phyloP scores from a whole-genome alignment of 108 stramenopile species.

The Cyclotella kingstonii region DNA sequence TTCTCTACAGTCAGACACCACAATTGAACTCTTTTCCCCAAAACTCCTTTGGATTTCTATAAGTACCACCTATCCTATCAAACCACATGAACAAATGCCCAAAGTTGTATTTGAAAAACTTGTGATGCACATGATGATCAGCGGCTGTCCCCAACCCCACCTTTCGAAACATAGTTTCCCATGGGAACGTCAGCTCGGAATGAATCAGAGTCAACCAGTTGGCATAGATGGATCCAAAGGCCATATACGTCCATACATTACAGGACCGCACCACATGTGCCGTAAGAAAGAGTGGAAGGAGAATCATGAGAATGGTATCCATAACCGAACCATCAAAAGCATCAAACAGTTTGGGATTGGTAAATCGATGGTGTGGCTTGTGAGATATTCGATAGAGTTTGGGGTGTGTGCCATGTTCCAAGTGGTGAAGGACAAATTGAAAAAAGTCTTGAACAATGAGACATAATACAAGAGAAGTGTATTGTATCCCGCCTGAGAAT shows the following conservation, averaged over 20 bases:
- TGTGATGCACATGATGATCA: conserved; percentile 97
- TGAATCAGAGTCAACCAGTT: conserved; percentile 92
- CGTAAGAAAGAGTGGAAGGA: conserved; percentile 83
- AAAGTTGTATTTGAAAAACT: conserved; percentile 92
- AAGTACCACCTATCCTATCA: conserved; percentile 82
- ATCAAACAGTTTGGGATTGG: conserved; percentile 92
- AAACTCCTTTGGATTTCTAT: conserved; percentile 64
- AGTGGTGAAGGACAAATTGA: conserved; percentile 79
- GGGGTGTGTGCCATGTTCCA: conserved; percentile 82
- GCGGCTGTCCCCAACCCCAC: conserved; percentile 87
- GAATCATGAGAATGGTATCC: conserved; percentile 90
- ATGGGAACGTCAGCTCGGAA: conserved; percentile 82
- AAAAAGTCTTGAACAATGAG: conserved; percentile 84
- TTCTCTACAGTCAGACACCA: conserved; percentile 56
- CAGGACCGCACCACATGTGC: conserved; percentile 70
- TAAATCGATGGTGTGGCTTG: conserved; percentile 94
- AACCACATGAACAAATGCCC: conserved; percentile 96
- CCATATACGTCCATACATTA: conserved; percentile 97
- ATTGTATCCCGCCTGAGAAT: conserved; percentile 82
- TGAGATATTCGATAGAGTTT: conserved; percentile 84
- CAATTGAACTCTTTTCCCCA: conserved; percentile 67
- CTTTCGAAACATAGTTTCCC: conserved; percentile 66
- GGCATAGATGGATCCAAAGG: conserved; percentile 87
- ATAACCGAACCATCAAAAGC: conserved; percentile 89
- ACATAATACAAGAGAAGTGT: conserved; percentile 56